Evolutionary conservation across 2,329 filamentous ascomycete species (phyloP), one percentile per base, ranked within the genome.

Genomic region (Chalaropsis thielavioides): DNA sequence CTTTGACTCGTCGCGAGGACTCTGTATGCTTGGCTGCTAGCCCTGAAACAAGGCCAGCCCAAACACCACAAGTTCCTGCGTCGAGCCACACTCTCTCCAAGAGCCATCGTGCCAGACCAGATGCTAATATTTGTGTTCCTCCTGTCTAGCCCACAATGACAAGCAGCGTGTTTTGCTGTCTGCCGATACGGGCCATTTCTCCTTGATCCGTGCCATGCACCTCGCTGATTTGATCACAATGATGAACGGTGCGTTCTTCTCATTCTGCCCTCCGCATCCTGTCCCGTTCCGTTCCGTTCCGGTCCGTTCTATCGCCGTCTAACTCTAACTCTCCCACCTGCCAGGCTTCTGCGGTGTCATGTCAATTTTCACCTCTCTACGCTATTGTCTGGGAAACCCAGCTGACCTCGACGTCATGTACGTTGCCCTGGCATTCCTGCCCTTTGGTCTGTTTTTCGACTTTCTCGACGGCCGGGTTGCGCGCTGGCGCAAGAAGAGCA

Each of bases 401-500:
- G 73, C 80, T 67, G 78, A 87, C 64, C 79, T 84, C 70, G 79
- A 79, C 63, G 87, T 90, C 70, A 78, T 96, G 64, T 97, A 89
- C 83, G 77, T 86, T 41, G 92, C 94, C 1, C 83, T 99, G 61
- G 83, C 79, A 3, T 90, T 96, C 75, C 88, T 97, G 75, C 92
- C 92, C 0, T 89, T 96, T 67, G 92, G 91, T 4, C 80, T 97
- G 13, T 96, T 97, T 79, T 97, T 97, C 75, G 94, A 99, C 76
- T 95, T 96, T 73, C 90, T 97, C 81, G 94, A 99, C 75, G 94
- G 94, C 73, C 94, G 92, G 74, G 92, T 99, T 65, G 94, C 94
- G 68, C 82, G 94, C 69, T 97, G 94, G 94, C 85, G 94, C 74
- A 88, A 90, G 77, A 99, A 96, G 86, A 94, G 90, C 72, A 95